Base-by-base conservation (phyloP, 1,284 basidiomycete genomes). In the Tilletia walkeri region DNA sequence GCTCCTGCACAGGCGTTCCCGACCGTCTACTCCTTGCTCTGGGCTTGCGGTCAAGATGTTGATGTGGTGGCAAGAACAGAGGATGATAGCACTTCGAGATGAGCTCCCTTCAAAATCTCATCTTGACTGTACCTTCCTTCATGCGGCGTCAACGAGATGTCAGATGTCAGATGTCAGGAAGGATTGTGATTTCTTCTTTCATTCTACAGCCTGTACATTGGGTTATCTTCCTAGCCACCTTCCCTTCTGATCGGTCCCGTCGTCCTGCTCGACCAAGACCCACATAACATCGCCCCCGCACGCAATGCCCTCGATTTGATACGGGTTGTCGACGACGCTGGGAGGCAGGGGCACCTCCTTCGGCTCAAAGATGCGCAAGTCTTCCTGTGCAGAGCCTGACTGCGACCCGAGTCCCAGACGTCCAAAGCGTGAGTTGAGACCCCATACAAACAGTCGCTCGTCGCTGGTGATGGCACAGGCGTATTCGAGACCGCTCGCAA, bases 401-500 rank as follows among this genome's bases (percentile, higher is more conserved):
- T 18, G 50, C 7, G 6, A 10, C 1, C 50, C 50, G 20, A 38
- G 36, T 12, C 59, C 34, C 59, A 63, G 36, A 12, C 67, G 20
- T 9, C 67, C 56, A n/a, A 54, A 38, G 6, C 16, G 34, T 5
- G 54, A 39, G 48, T 68, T 54, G 4, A 68, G 63, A 3, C 67
- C 67, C 67, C 67, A 68, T 7, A 41, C 49, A 4, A 61, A 63
- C n/a, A 68, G 4, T 3, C 45, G 36, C 3, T 39, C 67, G 14
- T 54, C 47, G 30, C 10, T 3, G 0, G 67, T 68, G 20, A 65
- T 24, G 12, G 53, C 67, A 30, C 16, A 24, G 14, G 67, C 48
- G 38, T 68, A 56, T 18, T 68, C 67, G 47, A 68, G 41, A 7
- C 67, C 67, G 12, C 48, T 24, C 1, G 63, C 56, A 53, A 68